Percentiles rank a stretch among this genome's conserved stretches.
Evolutionary conservation across 441 rosid genomes (phyloP).

Genomic region (Geranium incanum): DNA sequence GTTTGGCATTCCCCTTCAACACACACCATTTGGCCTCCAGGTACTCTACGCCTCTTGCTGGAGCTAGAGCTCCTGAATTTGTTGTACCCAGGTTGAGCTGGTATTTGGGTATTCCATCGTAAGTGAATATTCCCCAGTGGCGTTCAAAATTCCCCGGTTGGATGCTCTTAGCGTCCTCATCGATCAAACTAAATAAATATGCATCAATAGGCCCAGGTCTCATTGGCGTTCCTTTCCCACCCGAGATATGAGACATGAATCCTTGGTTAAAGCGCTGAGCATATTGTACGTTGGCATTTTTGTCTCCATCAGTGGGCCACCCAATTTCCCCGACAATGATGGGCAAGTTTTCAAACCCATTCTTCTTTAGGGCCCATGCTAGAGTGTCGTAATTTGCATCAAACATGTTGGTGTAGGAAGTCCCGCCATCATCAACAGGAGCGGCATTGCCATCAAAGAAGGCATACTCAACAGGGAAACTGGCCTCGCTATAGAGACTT

Average conservation of each 20-base stretch:
- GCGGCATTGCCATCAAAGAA: constrained; percentile 60
- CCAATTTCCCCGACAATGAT: constrained; percentile 89
- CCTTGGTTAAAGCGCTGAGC: constrained; percentile 71
- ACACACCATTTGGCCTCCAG: constrained; percentile 69
- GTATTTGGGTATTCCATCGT: constrained; percentile 69
- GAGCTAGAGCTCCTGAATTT: constrained; percentile 48
- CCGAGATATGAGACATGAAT: constrained; percentile 51
- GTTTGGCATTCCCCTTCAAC: constrained; percentile 48
- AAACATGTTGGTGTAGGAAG: constrained; percentile 68
- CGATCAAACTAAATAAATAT: constrained; percentile 77
- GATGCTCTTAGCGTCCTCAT: constrained; percentile 83
- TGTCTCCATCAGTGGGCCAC: constrained; percentile 94
- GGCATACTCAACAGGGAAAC: constrained; percentile 77
- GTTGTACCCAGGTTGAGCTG: constrained; percentile 71
- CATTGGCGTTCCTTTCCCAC: constrained; percentile 63
- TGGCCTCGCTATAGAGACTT: constrained; percentile 63
- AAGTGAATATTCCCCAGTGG: constrained; percentile 86
- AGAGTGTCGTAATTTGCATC: constrained; percentile 84
- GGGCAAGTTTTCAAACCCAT: constrained; percentile 47
- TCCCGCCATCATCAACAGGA: constrained; percentile 47
- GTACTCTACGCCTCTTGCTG: constrained; percentile 49
- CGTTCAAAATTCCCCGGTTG: constrained; percentile 93
- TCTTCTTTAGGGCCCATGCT: constrained; percentile 54
- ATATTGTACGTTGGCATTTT: constrained; percentile 47
- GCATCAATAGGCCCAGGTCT: constrained; percentile 62